Evolutionary conservation across 768 basidiomycete genomes (phyloP).

Genomic region (Kwoniella dejecticola): DNA sequence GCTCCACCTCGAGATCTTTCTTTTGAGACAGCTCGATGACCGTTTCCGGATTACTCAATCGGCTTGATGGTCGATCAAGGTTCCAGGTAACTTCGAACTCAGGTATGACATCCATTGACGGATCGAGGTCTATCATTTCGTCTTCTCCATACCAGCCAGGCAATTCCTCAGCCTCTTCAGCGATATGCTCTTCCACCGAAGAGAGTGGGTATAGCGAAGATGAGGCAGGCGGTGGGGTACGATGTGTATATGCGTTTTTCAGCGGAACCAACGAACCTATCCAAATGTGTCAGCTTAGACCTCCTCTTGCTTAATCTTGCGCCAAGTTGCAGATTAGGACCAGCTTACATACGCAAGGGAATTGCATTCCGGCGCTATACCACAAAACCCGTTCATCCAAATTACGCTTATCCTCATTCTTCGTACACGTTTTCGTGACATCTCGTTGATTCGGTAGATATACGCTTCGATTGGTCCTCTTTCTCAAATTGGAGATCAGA

Average conservation of each 20-base stretch:
- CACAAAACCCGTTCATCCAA: conserved; percentile 18
- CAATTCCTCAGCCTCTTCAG: neutral
- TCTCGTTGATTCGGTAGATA: too few relatives aligned
- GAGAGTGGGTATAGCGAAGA: neutral
- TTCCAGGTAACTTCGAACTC: conserved; percentile 31
- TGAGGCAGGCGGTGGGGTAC: conserved; percentile 9
- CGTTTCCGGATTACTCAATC: neutral
- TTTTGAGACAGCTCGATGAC: neutral
- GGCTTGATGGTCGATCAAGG: neutral
- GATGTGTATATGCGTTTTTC: conserved; percentile 3
- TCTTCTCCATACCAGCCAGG: neutral
- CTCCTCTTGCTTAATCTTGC: neutral
- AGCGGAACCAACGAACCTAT: conserved; percentile 18
- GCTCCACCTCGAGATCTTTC: neutral
- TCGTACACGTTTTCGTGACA: too few relatives aligned
- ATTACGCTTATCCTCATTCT: too few relatives aligned
- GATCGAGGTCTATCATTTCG: conserved; percentile 24
- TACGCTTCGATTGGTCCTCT: too few relatives aligned
- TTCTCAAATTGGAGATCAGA: too few relatives aligned
- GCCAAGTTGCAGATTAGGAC: too few relatives aligned
- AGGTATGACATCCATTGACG: conserved; percentile 24
- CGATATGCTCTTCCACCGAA: neutral
- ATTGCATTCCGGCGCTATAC: conserved; percentile 34
- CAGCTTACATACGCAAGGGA: conserved; percentile 36
- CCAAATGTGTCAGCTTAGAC: neutral